phyloP scores from a whole-genome alignment of 176 grass and related monocot species.

The Rhynchospora pubera region DNA sequence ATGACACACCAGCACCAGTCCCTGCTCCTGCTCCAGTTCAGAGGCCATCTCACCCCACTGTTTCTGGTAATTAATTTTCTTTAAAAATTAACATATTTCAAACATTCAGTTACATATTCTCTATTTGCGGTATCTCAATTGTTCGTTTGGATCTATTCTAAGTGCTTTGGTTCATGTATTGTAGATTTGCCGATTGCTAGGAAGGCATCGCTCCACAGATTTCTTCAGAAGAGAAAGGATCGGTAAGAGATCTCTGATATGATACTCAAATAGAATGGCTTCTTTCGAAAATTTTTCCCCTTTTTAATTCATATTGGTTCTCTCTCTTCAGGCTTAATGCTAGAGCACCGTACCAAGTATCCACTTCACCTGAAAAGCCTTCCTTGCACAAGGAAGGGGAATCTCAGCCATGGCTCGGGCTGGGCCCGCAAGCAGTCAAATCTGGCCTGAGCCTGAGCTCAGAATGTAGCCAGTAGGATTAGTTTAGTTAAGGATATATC shows the following conservation, averaged over 20 bases:
- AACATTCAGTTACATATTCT: background rate
- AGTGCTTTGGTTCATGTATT: conserved; percentile 14
- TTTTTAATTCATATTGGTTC: background rate
- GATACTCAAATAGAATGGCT: background rate
- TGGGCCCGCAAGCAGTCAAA: conserved; percentile 36
- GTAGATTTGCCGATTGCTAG: conserved; percentile 86
- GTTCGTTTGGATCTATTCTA: background rate
- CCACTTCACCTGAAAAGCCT: conserved; percentile 29
- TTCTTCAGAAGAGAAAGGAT: conserved; percentile 98
- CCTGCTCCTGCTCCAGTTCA: conserved; percentile 27
- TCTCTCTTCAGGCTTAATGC: conserved; percentile 55
- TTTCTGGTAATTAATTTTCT: conserved; percentile 49
- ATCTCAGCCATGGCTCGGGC: conserved; percentile 69
- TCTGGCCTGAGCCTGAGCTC: conserved; percentile 23
- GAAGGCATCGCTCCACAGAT: conserved; percentile 86
- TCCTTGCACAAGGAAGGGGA: conserved; percentile 49
- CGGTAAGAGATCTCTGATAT: conserved; percentile 32
- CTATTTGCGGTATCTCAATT: background rate
- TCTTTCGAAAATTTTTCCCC: background rate
- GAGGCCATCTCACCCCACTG: conserved; percentile 40
- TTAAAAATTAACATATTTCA: background rate
- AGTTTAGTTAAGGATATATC: background rate
- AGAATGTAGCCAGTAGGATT: conserved; percentile 25
- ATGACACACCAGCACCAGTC: conserved; percentile 15
- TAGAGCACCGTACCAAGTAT: conserved; percentile 49